These are phyloP conservation scores for Blastocystis sp. DNA, from an alignment of 352 stramenopile species.

Conservation along the genomic window DNA sequence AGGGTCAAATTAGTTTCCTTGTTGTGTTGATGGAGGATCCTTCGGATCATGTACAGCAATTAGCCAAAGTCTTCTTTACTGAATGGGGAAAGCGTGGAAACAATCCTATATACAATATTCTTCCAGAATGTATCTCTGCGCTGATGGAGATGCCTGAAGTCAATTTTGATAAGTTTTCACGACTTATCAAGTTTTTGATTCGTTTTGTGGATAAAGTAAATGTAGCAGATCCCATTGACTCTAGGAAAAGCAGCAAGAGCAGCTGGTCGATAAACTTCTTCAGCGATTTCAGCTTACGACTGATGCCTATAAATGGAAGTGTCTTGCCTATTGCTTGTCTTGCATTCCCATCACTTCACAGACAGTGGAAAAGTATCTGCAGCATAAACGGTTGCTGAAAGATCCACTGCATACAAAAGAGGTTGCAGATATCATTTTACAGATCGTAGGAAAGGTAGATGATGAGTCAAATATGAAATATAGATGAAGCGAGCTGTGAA, in stretches of 20 bases:
- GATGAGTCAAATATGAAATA: not conserved
- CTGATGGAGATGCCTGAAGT: constrained; percentile 71
- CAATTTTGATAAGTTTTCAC: constrained; percentile 78
- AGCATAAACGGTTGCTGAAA: not conserved
- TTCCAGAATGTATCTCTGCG: constrained; percentile 88
- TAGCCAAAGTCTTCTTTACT: constrained; percentile 89
- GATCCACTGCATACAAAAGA: not conserved
- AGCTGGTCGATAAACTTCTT: constrained; percentile 82
- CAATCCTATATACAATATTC: constrained; percentile 96
- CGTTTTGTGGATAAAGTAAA: constrained; percentile 90
- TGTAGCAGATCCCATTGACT: constrained; percentile 32
- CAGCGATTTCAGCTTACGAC: constrained; percentile 81
- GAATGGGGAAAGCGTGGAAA: constrained; percentile 89
- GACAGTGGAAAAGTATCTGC: constrained; percentile 74
- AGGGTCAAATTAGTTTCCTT: constrained; percentile 84
- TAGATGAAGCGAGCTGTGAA: constrained; percentile 25
- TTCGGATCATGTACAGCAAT: constrained; percentile 81
- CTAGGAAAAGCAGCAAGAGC: constrained; percentile 70
- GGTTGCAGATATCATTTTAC: not conserved
- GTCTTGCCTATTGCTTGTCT: constrained; percentile 88
- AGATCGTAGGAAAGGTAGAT: constrained; percentile 10
- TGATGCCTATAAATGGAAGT: constrained; percentile 70
- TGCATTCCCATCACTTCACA: constrained; percentile 85
- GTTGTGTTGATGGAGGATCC: constrained; percentile 86
- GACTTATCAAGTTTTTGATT: constrained; percentile 88